Evolutionary conservation across 1,139 yeast genomes (phyloP), one percentile per base, ranked within the genome.

Genomic region (Suhomyces coccinellae): DNA sequence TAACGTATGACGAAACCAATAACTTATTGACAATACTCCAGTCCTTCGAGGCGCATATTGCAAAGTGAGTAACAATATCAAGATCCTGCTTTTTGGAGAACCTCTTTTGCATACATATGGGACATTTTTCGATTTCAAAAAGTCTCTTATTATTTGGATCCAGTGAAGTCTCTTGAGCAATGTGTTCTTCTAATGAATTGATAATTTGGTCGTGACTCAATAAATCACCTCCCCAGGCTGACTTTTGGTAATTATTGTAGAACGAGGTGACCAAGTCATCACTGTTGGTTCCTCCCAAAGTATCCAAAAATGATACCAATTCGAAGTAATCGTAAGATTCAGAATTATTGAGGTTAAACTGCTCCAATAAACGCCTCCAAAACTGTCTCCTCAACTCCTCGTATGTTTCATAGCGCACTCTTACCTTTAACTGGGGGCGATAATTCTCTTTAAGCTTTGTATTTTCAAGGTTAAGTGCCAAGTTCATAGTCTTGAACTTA

Each of bases 51-150:
- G 89, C 84, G 65, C 99, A 93, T 2, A 89, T 81, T 0, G 97
- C 95, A 51, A 91, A 77, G 67, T 93, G 99, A 1, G 90, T 83
- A 20, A 88, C 80, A 41, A 89, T 80, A 54, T 89, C 96, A 36
- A 77, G 56, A 55, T 84, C 84, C 44, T 77, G 73, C 52, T 76
- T 73, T 52, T 77, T 77, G 11, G 77, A 70, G 39, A 85, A 71
- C 27, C 85, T 69, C 34, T 82, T 82, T 51, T 82, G 79, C 38
- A 75, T 73, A 63, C 97, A 91, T 10, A 86, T 73, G 0, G 97
- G 97, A 57, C 97, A 90, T 35, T 73, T 69, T 50, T 81, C 83
- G 52, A 87, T 67, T 47, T 76, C 79, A 57, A 87, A 75, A 35
- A 83, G 66, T 36, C 77, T 71, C 9, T 36, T 22, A 8, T 26